phyloP scores from a whole-genome alignment of 108 stramenopile species.

The Stephanodiscus triporus region DNA sequence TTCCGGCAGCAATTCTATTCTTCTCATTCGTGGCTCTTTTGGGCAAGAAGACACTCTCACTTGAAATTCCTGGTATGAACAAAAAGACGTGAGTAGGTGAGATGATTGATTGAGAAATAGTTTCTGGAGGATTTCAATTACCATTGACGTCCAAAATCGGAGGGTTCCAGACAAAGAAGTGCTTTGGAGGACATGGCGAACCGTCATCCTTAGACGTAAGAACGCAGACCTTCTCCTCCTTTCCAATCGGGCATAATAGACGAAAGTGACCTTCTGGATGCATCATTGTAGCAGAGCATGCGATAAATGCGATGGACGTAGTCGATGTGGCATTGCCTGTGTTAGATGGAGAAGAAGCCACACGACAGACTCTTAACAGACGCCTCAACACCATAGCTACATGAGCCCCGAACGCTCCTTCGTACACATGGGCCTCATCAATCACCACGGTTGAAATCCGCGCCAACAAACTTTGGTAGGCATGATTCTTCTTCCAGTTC shows the following conservation, averaged over 20 bases:
- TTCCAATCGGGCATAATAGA: conserved; percentile 67
- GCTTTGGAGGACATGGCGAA: conserved; percentile 77
- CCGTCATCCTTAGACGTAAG: conserved; percentile 69
- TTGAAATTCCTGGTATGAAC: conserved; percentile 12
- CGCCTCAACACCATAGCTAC: conserved; percentile 92
- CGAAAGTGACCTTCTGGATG: conserved; percentile 87
- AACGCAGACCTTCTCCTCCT: conserved; percentile 51
- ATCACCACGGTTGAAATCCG: conserved; percentile 84
- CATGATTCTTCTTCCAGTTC: conserved; percentile 74
- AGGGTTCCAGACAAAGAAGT: conserved; percentile 91
- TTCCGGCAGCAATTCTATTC: not conserved
- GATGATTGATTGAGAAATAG: not conserved
- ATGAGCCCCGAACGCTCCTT: conserved; percentile 96
- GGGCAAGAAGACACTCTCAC: conserved; percentile 38
- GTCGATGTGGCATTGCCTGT: not conserved
- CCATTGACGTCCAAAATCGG: conserved; percentile 62
- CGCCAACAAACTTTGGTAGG: conserved; percentile 60
- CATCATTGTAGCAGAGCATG: conserved; percentile 92
- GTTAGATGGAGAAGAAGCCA: conserved; percentile 30
- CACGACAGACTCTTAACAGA: conserved; percentile 72
- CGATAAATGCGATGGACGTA: conserved; percentile 64
- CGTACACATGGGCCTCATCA: conserved; percentile 93
- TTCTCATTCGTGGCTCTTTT: conserved; percentile 11
- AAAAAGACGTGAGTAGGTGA: not conserved
- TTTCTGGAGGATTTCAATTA: not conserved